phyloP scores from a whole-genome alignment of 257 asterid species.

The Gardenia jasminoides region DNA sequence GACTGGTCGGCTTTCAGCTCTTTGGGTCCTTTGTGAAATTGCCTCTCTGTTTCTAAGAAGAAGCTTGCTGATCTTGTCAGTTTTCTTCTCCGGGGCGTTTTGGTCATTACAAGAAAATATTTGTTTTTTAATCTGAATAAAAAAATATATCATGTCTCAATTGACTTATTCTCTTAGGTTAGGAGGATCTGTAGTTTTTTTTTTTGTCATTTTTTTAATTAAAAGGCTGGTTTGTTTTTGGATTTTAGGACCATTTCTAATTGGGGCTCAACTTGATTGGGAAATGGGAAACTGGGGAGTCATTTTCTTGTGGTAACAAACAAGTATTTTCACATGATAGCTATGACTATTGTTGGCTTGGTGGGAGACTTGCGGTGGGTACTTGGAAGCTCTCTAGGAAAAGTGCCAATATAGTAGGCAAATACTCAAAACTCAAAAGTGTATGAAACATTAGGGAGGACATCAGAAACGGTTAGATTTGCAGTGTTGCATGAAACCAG shows the following conservation, averaged over 20 bases:
- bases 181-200: background rate
- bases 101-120: background rate
- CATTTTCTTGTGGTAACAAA: constrained; percentile 5
- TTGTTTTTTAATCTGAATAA: background rate
- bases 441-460: background rate
- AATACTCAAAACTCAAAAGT: no score
- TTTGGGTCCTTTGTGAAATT: constrained; percentile 32
- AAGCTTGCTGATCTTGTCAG: constrained; percentile 13
- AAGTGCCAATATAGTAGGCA: background rate
- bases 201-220: background rate
- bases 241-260: background rate
- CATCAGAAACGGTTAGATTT: background rate
- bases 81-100: background rate
- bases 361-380: constrained; percentile 42
- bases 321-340: constrained; percentile 42
- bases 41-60: constrained; percentile 52
- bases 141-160: background rate
- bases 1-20: constrained; percentile 47
- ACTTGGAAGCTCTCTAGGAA: constrained; percentile 28
- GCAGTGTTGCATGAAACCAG: background rate
- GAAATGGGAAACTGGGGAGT: background rate
- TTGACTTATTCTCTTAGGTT: constrained; percentile 1
- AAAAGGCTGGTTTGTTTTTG: background rate
- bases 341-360: constrained; percentile 34
- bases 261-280: background rate